Conservation (phyloP, 106 monocot genomes). For the Platanthera guangdongensis region DNA sequence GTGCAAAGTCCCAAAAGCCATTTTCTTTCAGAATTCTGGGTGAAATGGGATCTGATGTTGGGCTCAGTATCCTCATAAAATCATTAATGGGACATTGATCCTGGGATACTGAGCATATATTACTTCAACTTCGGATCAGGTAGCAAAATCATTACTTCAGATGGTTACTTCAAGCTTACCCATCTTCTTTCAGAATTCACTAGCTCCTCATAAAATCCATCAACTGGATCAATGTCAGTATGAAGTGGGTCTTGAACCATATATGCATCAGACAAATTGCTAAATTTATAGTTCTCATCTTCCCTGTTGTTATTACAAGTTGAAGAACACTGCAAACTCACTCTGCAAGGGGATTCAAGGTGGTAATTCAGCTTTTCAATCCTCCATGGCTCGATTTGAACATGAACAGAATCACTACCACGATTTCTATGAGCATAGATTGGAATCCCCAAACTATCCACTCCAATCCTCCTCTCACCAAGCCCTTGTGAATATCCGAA, state of each 20-base stretch:
- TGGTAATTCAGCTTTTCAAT: slow-evolving; percentile 18
- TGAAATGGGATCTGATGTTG: no score
- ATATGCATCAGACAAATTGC: neutral
- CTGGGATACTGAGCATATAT: no score
- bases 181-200: slow-evolving; percentile 7
- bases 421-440: slow-evolving; percentile 48
- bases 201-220: slow-evolving; percentile 3
- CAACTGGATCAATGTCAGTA: neutral
- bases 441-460: slow-evolving; percentile 45
- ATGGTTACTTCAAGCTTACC: neutral
- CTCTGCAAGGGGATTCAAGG: neutral
- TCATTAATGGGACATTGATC: no score
- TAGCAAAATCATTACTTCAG: neutral
- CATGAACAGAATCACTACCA: slow-evolving; percentile 12
- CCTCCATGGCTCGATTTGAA: slow-evolving; percentile 33
- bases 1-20: neutral
- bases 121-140: no score
- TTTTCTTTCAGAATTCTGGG: no score
- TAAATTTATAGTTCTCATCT: neutral
- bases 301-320: neutral
- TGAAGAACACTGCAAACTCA: slow-evolving; percentile 2
- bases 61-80: no score
- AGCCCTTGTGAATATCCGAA: slow-evolving; percentile 57
- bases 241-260: neutral
- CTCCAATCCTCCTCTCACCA: slow-evolving; percentile 52